Conservation (phyloP, 306 rosid species). For the Purshia tridentata region DNA sequence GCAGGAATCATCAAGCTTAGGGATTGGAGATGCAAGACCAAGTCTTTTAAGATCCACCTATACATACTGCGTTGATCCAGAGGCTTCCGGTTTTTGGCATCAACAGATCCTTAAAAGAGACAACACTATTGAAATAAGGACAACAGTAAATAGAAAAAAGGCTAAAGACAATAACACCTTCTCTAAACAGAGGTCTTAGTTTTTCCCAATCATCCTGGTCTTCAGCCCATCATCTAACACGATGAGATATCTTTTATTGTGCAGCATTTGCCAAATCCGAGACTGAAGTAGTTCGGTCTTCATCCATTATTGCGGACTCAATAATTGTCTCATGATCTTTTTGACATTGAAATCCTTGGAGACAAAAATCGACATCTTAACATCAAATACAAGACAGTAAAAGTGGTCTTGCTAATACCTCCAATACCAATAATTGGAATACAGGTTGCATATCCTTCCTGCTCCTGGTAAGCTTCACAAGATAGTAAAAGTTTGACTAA, state of each 20-base stretch:
- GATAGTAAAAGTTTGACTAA: conserved; percentile 3
- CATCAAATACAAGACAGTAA: conserved; percentile 2
- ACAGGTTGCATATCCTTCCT: conserved; percentile 6
- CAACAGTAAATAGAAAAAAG: too few species aligned
- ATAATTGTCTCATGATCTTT: conserved; percentile 7
- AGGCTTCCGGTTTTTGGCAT: too few species aligned
- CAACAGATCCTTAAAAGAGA: too few species aligned
- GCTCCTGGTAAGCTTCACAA: not conserved
- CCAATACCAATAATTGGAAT: conserved; percentile 5
- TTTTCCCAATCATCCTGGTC: conserved; percentile 17
- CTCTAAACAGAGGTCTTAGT: conserved; percentile 7
- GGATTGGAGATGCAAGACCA: too few species aligned
- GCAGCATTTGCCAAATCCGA: not conserved
- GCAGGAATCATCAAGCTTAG: too few species aligned
- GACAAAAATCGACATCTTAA: conserved; percentile 9
- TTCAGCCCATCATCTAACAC: conserved; percentile 27
- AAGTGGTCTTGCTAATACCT: too few species aligned
- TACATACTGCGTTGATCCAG: too few species aligned
- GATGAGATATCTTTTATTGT: not conserved
- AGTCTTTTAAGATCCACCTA: too few species aligned
- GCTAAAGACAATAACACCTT: conserved; percentile 9
- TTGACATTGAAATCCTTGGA: conserved; percentile 3
- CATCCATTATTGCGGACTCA: not conserved
- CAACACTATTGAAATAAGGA: not conserved
- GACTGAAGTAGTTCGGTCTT: not conserved